Conservation (phyloP, 2,329 filamentous ascomycete genomes). For the Microdochium nivale region DNA sequence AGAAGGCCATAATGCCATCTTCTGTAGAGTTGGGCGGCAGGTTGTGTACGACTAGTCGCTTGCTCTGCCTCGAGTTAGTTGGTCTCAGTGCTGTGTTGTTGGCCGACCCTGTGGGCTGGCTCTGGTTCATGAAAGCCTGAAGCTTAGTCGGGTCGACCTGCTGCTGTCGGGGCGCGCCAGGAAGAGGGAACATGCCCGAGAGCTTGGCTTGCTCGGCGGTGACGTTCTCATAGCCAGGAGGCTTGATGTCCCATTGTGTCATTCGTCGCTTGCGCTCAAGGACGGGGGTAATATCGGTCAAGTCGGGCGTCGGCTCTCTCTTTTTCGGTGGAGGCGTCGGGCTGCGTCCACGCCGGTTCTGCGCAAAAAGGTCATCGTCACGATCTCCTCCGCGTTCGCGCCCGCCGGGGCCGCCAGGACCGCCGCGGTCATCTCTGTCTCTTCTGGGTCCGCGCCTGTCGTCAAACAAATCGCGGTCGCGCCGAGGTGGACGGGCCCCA, state of each 20-base stretch:
- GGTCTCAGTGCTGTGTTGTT: conserved; percentile 80
- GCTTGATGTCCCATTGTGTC: conserved; percentile 99
- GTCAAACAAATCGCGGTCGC: conserved; percentile 54
- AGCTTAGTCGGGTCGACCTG: conserved; percentile 91
- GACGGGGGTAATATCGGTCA: conserved; percentile 78
- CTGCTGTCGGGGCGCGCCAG: conserved; percentile 88
- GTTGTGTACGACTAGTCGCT: conserved; percentile 83
- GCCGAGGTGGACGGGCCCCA: conserved; percentile 42
- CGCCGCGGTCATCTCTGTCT: conserved; percentile 29
- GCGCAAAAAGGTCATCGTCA: conserved; percentile 39
- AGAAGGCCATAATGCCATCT: conserved; percentile 71
- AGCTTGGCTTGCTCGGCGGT: conserved; percentile 98
- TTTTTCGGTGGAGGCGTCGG: conserved; percentile 78
- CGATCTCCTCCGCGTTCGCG: conserved; percentile 31
- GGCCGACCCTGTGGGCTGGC: conserved; percentile 65
- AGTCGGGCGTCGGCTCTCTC: conserved; percentile 89
- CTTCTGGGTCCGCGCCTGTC: conserved; percentile 41
- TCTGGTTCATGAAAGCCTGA: conserved; percentile 92
- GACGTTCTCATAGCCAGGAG: conserved; percentile 94
- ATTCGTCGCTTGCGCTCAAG: conserved; percentile 81
- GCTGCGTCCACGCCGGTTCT: conserved; percentile 60
- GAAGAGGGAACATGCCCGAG: conserved; percentile 97
- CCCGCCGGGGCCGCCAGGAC: conserved; percentile 7
- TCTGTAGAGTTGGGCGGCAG: conserved; percentile 66
- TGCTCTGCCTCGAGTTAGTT: conserved; percentile 86